Percentiles rank a stretch among this genome's conserved stretches.
Evolutionary conservation across 495 filamentous ascomycete species (phyloP).

Genomic region (Penicillium angulare): DNA sequence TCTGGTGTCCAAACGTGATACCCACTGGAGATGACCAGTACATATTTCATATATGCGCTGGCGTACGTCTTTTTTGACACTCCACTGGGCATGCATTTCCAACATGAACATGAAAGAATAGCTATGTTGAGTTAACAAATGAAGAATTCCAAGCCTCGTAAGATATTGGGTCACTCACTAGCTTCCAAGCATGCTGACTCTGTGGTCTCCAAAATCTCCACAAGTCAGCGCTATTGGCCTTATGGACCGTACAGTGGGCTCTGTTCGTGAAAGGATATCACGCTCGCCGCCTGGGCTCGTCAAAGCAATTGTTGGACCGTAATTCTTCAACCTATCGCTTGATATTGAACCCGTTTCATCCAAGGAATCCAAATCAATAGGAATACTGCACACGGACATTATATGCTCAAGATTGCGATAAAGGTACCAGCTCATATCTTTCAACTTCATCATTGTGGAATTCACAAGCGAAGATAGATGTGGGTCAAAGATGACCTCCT

Average conservation of each 20-base stretch:
- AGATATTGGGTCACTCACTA: not conserved
- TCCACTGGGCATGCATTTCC: not conserved
- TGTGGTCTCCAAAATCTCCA: constrained; percentile 1
- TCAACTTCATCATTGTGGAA: not conserved
- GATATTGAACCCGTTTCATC: not conserved
- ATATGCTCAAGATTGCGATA: not conserved
- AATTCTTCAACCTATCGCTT: not conserved
- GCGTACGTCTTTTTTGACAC: not conserved
- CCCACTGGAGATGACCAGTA: not conserved
- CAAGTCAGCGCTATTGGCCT: not conserved
- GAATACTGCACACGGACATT: constrained; percentile 1
- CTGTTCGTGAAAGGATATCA: no score
- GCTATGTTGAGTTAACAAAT: not conserved
- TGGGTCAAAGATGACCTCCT: no score
- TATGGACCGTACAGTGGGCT: not conserved
- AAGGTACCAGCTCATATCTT: not conserved
- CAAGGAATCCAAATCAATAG: not conserved
- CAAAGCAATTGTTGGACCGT: not conserved
- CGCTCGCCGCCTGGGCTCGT: no score
- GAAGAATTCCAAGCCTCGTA: not conserved
- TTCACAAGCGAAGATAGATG: no score
- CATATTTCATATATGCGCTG: not conserved
- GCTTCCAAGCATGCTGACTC: not conserved
- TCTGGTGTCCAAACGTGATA: not conserved
- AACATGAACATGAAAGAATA: constrained; percentile 2